A percentile compares a stretch with the other conserved stretches of the same genome.
Evolutionary conservation across 176 grass and related monocot species (phyloP).

Genomic region (Urochloa ruziziensis): DNA sequence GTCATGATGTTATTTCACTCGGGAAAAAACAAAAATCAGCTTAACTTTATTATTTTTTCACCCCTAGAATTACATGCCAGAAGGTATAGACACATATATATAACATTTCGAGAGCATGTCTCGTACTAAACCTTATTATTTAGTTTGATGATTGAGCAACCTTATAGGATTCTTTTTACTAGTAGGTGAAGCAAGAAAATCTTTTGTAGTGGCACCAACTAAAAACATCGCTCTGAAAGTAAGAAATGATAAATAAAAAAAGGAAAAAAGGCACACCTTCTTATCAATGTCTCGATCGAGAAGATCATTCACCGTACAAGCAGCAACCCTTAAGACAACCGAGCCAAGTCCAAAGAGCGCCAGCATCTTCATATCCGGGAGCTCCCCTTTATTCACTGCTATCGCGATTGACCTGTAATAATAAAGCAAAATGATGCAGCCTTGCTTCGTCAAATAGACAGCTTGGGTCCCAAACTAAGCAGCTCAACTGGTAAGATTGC

Average conservation of each 20-base stretch:
- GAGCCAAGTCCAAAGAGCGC: constrained; percentile 57
- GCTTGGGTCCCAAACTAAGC: no score
- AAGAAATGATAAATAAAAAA: not conserved
- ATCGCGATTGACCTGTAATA: constrained; percentile 57
- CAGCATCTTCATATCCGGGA: constrained; percentile 65
- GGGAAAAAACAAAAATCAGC: no score
- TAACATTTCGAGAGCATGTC: no score
- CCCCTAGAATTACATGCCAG: no score
- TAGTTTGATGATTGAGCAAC: no score
- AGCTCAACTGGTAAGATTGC: no score
- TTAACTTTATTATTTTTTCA: no score
- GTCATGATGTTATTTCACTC: not conserved
- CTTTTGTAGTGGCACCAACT: no score
- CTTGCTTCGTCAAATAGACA: not conserved
- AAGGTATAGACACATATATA: no score
- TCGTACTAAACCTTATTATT: no score
- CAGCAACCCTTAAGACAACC: constrained; percentile 52
- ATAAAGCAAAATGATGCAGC: not conserved
- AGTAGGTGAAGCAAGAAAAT: no score
- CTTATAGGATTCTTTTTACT: no score
- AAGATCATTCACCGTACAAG: constrained; percentile 77
- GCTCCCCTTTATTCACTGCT: constrained; percentile 34
- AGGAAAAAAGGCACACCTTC: constrained; percentile 54
- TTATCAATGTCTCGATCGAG: constrained; percentile 66
- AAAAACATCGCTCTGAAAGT: not conserved